Percentiles rank a stretch among this genome's conserved stretches.
phyloP scores from a whole-genome alignment of 2,329 filamentous ascomycete species.

The Fusarium brachygibbosum region DNA sequence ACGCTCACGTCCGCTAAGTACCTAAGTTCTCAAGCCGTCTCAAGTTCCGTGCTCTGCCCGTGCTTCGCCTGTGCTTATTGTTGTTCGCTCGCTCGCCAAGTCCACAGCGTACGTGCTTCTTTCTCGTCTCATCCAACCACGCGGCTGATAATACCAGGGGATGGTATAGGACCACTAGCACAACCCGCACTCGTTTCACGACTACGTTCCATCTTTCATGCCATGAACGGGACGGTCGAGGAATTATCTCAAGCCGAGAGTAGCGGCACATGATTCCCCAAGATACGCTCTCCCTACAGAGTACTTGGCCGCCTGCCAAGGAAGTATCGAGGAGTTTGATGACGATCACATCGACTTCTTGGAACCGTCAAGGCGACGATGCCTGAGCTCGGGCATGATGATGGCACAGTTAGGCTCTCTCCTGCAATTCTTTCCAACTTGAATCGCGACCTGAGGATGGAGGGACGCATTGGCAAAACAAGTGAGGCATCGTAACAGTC shows the following conservation, averaged over 20 bases:
- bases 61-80: conserved; percentile 4
- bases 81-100: background rate
- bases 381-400: conserved; percentile 20
- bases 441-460: background rate
- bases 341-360: conserved; percentile 9
- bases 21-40: background rate
- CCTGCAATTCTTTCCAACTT: background rate
- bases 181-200: conserved; percentile 34
- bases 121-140: conserved; percentile 7
- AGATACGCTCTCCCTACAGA: background rate
- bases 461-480: conserved; percentile 5
- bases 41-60: conserved; percentile 13
- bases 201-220: conserved; percentile 43
- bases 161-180: conserved; percentile 27
- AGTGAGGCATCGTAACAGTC: conserved; percentile 5
- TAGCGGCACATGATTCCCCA: conserved; percentile 24
- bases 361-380: conserved; percentile 9
- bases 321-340: conserved; percentile 14
- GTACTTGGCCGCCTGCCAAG: background rate
- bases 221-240: conserved; percentile 33
- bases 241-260: conserved; percentile 24
- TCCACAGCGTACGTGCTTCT: conserved; percentile 3
- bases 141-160: conserved; percentile 22
- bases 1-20: background rate
- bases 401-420: conserved; percentile 12